These are phyloP conservation scores for Phialophora tarda DNA, from an alignment of 2,329 filamentous ascomycete species.

Conservation along the genomic window DNA sequence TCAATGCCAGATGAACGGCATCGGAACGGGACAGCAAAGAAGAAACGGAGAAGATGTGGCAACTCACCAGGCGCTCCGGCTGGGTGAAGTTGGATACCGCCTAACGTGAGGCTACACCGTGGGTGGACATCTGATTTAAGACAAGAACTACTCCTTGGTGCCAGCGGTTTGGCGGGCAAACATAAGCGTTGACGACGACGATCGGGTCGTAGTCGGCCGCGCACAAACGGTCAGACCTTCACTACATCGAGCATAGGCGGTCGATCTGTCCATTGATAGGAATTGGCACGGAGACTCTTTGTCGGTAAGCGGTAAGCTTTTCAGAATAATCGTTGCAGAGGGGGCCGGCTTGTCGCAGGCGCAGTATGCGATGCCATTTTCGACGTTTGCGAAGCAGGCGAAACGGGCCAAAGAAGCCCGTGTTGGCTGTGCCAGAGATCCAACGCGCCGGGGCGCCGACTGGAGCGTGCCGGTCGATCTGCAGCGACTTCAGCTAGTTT, in stretches of 20 bases:
- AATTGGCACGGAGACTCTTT: slow-evolving; percentile 5
- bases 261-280: slow-evolving; percentile 11
- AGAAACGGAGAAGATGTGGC: background rate
- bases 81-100: background rate
- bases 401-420: slow-evolving; percentile 10
- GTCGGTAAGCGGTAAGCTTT: slow-evolving; percentile 19
- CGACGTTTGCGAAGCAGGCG: slow-evolving; percentile 2
- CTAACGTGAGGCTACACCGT: slow-evolving; percentile 1
- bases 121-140: slow-evolving; percentile 7
- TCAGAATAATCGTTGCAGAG: slow-evolving; percentile 21
- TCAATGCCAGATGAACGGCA: background rate
- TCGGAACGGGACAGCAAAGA: background rate
- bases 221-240: slow-evolving; percentile 9
- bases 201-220: slow-evolving; percentile 8
- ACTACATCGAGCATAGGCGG: slow-evolving; percentile 1
- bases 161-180: background rate
- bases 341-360: slow-evolving; percentile 15
- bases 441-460: background rate
- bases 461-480: background rate
- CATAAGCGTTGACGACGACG: background rate
- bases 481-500: background rate
- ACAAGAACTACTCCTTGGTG: background rate
- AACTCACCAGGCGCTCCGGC: background rate
- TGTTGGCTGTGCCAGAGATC: slow-evolving; percentile 10
- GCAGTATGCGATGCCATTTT: slow-evolving; percentile 10